These are phyloP conservation scores for Brassica napus DNA, from an alignment of 345 rosid genomes.

Conservation along the genomic window Da-Ae NC_063444.1:3241501-3242000, in stretches of 20 bases:
- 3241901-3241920: background rate
- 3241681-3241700: slow-evolving; percentile 5
- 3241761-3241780: background rate
- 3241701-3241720: slow-evolving; percentile 2
- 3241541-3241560: slow-evolving; percentile 4
- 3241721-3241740: background rate
- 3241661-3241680: slow-evolving; percentile 28
- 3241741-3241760: background rate
- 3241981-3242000: background rate
- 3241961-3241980: background rate
- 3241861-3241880: background rate
- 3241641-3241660: slow-evolving; percentile 29
- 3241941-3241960: background rate
- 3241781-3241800: background rate
- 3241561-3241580: background rate
- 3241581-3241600: background rate
- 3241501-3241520: background rate
- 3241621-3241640: slow-evolving; percentile 14
- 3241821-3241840: background rate
- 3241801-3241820: background rate
- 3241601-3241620: slow-evolving; percentile 13
- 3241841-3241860: background rate
- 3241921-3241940: background rate
- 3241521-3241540: background rate
- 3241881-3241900: background rate